phyloP scores from a whole-genome alignment of 129 eudicot genomes.

The Glebionis coronaria region DNA sequence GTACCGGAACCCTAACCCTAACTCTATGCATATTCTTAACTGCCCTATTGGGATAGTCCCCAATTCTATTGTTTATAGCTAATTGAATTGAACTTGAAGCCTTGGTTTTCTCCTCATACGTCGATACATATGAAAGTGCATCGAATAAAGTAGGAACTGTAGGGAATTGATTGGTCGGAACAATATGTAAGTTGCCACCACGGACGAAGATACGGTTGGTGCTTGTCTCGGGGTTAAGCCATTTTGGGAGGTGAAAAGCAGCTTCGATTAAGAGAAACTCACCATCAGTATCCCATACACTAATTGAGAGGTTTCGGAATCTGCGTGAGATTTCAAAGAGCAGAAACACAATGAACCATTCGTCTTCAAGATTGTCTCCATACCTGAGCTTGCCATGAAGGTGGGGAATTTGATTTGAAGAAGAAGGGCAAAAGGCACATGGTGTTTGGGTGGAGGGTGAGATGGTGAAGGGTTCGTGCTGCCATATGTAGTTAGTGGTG shows the following conservation, averaged over 20 bases:
- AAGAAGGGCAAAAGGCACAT: slow-evolving; percentile 29
- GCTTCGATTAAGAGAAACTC: slow-evolving; percentile 79
- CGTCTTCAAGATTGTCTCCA: slow-evolving; percentile 89
- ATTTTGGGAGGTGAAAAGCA: slow-evolving; percentile 83
- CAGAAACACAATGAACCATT: slow-evolving; percentile 74
- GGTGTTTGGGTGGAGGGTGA: slow-evolving; percentile 32
- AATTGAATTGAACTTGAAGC: slow-evolving; percentile 36
- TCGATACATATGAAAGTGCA: slow-evolving; percentile 33
- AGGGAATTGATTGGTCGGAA: slow-evolving; percentile 28
- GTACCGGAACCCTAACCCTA: slow-evolving; percentile 70
- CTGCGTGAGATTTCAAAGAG: slow-evolving; percentile 50
- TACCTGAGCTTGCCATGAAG: slow-evolving; percentile 72
- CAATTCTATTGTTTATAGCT: slow-evolving; percentile 38
- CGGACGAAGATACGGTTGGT: slow-evolving; percentile 68
- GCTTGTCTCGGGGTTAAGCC: slow-evolving; percentile 74
- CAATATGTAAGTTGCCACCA: slow-evolving; percentile 43
- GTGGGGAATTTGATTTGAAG: slow-evolving; percentile 38
- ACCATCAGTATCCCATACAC: slow-evolving; percentile 70
- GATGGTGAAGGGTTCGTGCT: slow-evolving; percentile 64
- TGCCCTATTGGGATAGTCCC: slow-evolving; percentile 53
- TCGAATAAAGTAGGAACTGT: slow-evolving; percentile 38
- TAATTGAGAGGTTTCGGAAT: slow-evolving; percentile 49
- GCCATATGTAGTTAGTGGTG: slow-evolving; percentile 61
- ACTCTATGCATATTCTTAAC: slow-evolving; percentile 54
- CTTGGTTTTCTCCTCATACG: slow-evolving; percentile 21